Evolutionary conservation across 495 filamentous ascomycete species (phyloP).

Genomic region (Talaromyces thailandensis): DNA sequence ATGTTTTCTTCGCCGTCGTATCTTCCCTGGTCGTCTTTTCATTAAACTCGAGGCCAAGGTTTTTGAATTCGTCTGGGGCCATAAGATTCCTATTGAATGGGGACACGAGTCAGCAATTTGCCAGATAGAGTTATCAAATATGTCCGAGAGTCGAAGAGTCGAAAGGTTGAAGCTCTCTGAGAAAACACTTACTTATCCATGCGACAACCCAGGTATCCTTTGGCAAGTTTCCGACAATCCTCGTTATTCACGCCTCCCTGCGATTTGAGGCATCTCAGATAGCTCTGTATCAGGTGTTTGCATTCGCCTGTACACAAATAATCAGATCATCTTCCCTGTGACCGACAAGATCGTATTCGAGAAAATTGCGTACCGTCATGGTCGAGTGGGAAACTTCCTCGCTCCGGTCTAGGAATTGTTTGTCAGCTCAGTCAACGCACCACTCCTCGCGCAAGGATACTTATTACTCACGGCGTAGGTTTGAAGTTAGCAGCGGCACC

Average conservation of each 20-base stretch:
- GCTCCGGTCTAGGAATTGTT: conserved; percentile 61
- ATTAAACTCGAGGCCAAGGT: conserved; percentile 70
- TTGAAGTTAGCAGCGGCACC: conserved; percentile 58
- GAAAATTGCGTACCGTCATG: conserved; percentile 62
- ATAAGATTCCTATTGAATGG: conserved; percentile 67
- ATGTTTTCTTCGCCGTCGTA: neutral
- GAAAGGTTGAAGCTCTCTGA: too few relatives aligned
- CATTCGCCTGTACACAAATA: conserved; percentile 63
- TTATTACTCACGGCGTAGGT: conserved; percentile 71
- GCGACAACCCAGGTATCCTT: conserved; percentile 78
- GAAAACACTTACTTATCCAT: conserved; percentile 75
- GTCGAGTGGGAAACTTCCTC: conserved; percentile 93
- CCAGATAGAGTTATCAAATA: neutral
- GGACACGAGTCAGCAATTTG: neutral
- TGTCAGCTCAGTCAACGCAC: neutral
- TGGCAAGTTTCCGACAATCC: conserved; percentile 76
- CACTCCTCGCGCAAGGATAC: conserved; percentile 18
- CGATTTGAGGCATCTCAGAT: conserved; percentile 76
- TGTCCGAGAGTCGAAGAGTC: neutral
- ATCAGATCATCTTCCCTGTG: too few relatives aligned
- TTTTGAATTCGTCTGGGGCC: conserved; percentile 88
- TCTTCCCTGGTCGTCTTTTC: conserved; percentile 13
- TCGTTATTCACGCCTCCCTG: conserved; percentile 75
- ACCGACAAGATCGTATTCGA: too few relatives aligned
- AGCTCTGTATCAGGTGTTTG: conserved; percentile 74